Evolutionary conservation across 768 basidiomycete species (phyloP), one percentile per base, ranked within the genome.

Genomic region (Suillus hirtellus): DNA sequence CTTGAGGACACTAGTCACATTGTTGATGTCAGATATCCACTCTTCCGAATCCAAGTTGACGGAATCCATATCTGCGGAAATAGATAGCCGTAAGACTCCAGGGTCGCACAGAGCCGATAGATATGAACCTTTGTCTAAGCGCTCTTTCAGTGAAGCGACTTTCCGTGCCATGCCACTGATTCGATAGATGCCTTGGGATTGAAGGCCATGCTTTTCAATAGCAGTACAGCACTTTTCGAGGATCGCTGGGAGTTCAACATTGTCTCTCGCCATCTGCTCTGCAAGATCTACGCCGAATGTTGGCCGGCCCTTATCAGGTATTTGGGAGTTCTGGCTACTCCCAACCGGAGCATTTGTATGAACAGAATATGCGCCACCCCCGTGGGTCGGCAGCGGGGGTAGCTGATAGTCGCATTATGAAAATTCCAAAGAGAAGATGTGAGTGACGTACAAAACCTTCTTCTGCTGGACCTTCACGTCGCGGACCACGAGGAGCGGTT

Each of bases 1-100:
- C 77, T 99, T 99, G 65, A 98, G 80, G 27, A 89, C 93, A 62
- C 94, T 92, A n/a, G 97, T 85, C 59, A 99, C 90, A 64, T 93
- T 95, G 79, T 96, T 98, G 77, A 99, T 95, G 73, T 99, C 97
- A 19, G 87, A 83, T 40, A 91, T 86, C 92, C 95, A 95, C 73
- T 99, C 96, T 4, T 91, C 86, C 7, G 89, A 81, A 72, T 95
- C 87, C 59, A 99, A 80, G 76, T 99, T 89, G 42, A 95, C 92
- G 1, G 87, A 81, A 19, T 97, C 92, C 54, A 98, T 76, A 74
- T 98, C 96, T 89, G 66, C 17, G 17, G 38, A 58, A 42, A 19
- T 34, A 50, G n/a, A 19, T 34, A 50, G n/a, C 10, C 19, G 49
- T 71, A 82, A 73, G 53, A 55, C 53, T 71, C 47, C 60, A 59